A percentile compares a stretch with the other conserved stretches of the same genome.
Evolutionary conservation across 2,329 filamentous ascomycete genomes (phyloP).

Genomic region (Neofusicoccum sp.): DNA sequence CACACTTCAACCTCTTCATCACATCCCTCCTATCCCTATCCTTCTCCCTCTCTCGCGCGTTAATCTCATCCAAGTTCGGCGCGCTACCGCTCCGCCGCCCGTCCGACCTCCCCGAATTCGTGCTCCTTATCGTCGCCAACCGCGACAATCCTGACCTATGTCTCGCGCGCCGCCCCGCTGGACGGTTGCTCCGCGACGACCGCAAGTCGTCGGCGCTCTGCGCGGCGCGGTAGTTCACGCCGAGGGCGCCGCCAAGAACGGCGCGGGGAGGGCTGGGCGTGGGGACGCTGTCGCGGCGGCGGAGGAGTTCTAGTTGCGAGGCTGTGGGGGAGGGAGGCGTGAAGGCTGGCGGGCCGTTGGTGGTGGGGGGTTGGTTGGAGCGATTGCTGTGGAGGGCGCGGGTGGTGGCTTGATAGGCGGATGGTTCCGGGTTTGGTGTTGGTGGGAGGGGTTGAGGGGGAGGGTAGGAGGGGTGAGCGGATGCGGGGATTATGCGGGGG

Average conservation of each 20-base stretch:
- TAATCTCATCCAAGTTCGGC: not conserved
- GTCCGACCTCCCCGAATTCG: not conserved
- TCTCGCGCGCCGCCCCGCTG: not conserved
- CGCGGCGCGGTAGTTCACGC: conserved; percentile 4
- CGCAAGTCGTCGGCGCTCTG: conserved; percentile 17
- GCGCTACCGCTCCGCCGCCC: not conserved
- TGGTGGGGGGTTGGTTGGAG: not conserved
- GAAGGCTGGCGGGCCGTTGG: no score
- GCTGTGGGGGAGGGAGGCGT: not conserved
- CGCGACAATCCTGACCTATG: not conserved
- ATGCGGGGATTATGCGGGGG: not conserved
- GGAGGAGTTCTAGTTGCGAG: not conserved
- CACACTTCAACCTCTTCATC: conserved; percentile 2
- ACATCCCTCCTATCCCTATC: conserved; percentile 5
- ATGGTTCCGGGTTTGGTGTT: not conserved
- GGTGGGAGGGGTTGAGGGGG: not conserved
- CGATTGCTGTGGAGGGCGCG: no score
- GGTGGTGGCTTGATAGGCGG: not conserved
- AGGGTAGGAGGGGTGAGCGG: not conserved
- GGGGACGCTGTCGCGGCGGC: conserved; percentile 11
- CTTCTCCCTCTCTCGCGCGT: conserved; percentile 1
- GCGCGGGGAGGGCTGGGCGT: not conserved
- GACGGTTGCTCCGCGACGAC: not conserved
- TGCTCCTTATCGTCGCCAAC: conserved; percentile 13
- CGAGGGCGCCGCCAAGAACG: not conserved